Evolutionary conservation across 2,329 filamentous ascomycete species (phyloP).

Genomic region (Calonectria pteridis): DNA sequence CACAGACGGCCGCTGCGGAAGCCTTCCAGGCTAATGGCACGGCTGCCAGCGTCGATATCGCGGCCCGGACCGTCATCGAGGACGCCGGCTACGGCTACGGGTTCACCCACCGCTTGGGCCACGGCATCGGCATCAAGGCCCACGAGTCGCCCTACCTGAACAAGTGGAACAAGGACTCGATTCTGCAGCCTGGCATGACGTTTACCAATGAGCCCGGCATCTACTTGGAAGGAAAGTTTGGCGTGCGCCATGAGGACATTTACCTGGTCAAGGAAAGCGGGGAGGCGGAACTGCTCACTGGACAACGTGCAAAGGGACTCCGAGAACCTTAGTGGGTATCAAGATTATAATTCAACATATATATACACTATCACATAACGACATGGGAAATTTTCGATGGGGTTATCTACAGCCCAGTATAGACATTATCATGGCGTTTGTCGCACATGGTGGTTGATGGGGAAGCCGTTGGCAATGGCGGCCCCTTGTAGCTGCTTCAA

Average conservation of each 20-base stretch:
- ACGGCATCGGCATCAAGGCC: conserved; percentile 76
- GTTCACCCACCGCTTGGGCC: conserved; percentile 73
- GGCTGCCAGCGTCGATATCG: conserved; percentile 71
- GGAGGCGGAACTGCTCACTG: conserved; percentile 67
- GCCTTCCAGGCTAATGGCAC: conserved; percentile 64
- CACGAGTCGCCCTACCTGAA: conserved; percentile 75
- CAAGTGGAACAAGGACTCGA: conserved; percentile 65
- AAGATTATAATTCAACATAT: conserved; percentile 26
- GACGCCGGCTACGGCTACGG: conserved; percentile 68
- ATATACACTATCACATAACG: not conserved
- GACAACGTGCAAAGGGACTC: conserved; percentile 62
- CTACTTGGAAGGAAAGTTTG: conserved; percentile 70
- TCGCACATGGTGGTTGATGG: conserved; percentile 37
- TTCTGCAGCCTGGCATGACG: conserved; percentile 68
- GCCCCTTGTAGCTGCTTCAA: conserved; percentile 47
- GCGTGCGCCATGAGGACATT: conserved; percentile 73
- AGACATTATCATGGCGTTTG: not conserved
- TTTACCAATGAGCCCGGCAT: conserved; percentile 75
- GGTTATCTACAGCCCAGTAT: not conserved
- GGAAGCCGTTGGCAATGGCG: conserved; percentile 51
- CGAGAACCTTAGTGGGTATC: conserved; percentile 61
- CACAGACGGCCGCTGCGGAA: conserved; percentile 67
- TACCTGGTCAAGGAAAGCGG: conserved; percentile 67
- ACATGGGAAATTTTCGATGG: not conserved
- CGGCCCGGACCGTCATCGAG: conserved; percentile 68